These are phyloP conservation scores for Termitomyces eurrhizus DNA, from an alignment of 768 basidiomycete species.

Conservation along the genomic window DNA sequence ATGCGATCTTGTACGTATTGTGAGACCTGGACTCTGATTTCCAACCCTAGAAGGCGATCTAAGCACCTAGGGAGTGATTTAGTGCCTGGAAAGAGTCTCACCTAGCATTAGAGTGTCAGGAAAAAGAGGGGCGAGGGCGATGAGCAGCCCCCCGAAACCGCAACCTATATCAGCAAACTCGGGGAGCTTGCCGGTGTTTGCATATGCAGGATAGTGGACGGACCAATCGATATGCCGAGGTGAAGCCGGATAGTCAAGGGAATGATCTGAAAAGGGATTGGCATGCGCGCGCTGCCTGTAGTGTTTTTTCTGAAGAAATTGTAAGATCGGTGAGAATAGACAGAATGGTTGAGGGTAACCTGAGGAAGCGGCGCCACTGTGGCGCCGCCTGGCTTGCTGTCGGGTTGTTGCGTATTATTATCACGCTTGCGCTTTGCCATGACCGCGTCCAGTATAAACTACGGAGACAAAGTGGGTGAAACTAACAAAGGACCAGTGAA, in stretches of 20 bases:
- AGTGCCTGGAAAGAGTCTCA: slow-evolving; percentile 32
- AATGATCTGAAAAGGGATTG: slow-evolving; percentile 86
- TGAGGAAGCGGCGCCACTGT: slow-evolving; percentile 41
- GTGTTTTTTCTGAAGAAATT: slow-evolving; percentile 62
- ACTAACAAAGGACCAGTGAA: slow-evolving; percentile 16
- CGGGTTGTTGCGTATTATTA: slow-evolving; percentile 13
- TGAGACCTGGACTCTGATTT: slow-evolving; percentile 95
- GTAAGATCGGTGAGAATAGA: not conserved
- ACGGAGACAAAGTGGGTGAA: not conserved
- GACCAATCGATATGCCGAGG: slow-evolving; percentile 81
- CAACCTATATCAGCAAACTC: slow-evolving; percentile 98
- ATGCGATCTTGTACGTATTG: slow-evolving; percentile 96
- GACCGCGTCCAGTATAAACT: not conserved
- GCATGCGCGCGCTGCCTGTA: slow-evolving; percentile 83
- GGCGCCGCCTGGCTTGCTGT: slow-evolving; percentile 9
- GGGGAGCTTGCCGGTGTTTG: slow-evolving; percentile 56
- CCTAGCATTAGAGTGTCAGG: slow-evolving; percentile 94
- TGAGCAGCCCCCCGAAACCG: slow-evolving; percentile 93
- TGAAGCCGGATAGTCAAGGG: slow-evolving; percentile 79
- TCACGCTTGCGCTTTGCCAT: slow-evolving; percentile 34
- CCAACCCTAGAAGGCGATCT: slow-evolving; percentile 64
- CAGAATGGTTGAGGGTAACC: slow-evolving; percentile 24
- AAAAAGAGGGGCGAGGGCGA: slow-evolving; percentile 83
- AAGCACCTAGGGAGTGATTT: not conserved
- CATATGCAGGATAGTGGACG: slow-evolving; percentile 74